A percentile compares a stretch with the other conserved stretches of the same genome.
These are phyloP conservation scores for Alternaria longipes DNA, from an alignment of 2,329 filamentous ascomycete species.

Conservation along the genomic window DNA sequence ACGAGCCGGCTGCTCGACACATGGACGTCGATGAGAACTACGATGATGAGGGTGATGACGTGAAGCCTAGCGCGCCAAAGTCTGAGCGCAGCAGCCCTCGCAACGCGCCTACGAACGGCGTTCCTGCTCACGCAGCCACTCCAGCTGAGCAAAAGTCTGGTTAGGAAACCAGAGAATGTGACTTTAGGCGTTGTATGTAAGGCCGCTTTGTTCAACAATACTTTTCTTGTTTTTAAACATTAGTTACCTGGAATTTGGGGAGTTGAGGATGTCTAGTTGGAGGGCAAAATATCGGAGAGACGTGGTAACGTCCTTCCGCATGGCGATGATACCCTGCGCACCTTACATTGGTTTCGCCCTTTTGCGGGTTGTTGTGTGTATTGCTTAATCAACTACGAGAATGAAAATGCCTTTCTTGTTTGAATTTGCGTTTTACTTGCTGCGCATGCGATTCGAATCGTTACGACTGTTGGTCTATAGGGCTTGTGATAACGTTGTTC, in stretches of 20 bases:
- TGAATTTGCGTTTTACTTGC: background rate
- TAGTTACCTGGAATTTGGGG: background rate
- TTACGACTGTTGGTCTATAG: background rate
- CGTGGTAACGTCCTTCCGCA: conserved; percentile 17
- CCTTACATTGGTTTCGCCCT: conserved; percentile 9
- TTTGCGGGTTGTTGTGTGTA: conserved; percentile 16
- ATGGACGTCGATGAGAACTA: conserved; percentile 99
- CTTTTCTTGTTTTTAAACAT: background rate
- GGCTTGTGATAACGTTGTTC: background rate
- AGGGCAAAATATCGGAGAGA: conserved; percentile 13
- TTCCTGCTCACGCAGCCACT: conserved; percentile 43
- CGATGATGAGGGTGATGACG: conserved; percentile 91
- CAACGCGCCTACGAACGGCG: conserved; percentile 45
- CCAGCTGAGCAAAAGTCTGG: conserved; percentile 48
- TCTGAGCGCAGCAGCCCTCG: conserved; percentile 58
- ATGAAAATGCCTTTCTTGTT: conserved; percentile 16
- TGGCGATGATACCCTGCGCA: conserved; percentile 23
- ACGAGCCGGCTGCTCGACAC: conserved; percentile 88
- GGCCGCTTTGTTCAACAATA: background rate
- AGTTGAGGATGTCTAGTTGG: conserved; percentile 12
- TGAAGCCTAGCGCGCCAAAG: conserved; percentile 62
- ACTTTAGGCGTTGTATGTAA: background rate
- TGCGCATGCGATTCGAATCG: background rate
- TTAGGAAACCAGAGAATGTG: conserved; percentile 19
- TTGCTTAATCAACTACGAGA: conserved; percentile 14